Evolutionary conservation across 106 monocot genomes (phyloP).

Genomic region (Amphibolis antarctica): DNA sequence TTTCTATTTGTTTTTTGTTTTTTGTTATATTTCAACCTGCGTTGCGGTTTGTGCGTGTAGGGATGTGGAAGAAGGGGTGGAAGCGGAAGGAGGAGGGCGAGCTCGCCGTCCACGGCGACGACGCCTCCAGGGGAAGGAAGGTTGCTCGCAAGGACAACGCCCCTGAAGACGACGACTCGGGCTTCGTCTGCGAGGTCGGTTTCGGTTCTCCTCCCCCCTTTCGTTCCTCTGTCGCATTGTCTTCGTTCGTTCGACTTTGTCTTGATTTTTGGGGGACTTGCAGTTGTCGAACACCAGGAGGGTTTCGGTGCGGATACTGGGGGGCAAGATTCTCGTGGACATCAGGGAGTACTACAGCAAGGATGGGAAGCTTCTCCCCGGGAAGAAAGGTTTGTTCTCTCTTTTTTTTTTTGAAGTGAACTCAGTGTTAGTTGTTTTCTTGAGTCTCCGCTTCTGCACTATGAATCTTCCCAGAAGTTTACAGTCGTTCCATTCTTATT

Average conservation of each 20-base stretch:
- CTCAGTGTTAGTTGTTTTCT: too few relatives aligned
- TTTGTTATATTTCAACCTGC: too few relatives aligned
- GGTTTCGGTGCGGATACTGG: slow-evolving; percentile 48
- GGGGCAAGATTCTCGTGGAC: slow-evolving; percentile 66
- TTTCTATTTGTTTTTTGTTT: too few relatives aligned
- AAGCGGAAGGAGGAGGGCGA: slow-evolving; percentile 6
- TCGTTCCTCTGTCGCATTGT: background rate
- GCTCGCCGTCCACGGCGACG: slow-evolving; percentile 14
- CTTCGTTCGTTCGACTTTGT: background rate
- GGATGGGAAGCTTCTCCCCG: slow-evolving; percentile 62
- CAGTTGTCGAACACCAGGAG: slow-evolving; percentile 70
- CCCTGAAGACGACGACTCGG: slow-evolving; percentile 17
- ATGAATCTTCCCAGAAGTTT: too few relatives aligned
- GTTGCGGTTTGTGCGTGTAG: background rate
- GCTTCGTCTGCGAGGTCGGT: slow-evolving; percentile 56
- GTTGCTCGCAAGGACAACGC: slow-evolving; percentile 24
- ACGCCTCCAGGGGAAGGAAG: slow-evolving; percentile 13
- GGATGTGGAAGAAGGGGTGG: slow-evolving; percentile 12
- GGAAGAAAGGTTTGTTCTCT: slow-evolving; percentile 46
- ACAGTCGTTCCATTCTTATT: too few relatives aligned
- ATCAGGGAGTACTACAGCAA: slow-evolving; percentile 72
- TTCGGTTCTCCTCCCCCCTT: background rate
- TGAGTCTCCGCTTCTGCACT: background rate
- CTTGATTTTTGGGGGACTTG: background rate
- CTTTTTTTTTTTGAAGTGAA: background rate